A percentile compares a stretch with the other conserved stretches of the same genome.
phyloP scores from a whole-genome alignment of 371 early-diverging fungal genomes.

The Lichtheimia ramosa region DNA sequence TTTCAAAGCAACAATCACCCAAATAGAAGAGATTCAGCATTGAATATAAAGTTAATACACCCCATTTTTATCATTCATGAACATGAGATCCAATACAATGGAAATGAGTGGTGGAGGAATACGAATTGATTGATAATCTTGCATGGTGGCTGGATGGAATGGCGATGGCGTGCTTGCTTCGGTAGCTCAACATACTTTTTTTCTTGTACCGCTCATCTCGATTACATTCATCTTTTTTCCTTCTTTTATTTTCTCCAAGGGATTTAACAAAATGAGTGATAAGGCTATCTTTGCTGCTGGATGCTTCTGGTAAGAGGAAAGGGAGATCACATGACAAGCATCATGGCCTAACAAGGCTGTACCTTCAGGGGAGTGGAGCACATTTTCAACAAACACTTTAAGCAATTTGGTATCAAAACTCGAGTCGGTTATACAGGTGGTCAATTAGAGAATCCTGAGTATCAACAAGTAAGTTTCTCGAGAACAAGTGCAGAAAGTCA shows the following conservation, averaged over 20 bases:
- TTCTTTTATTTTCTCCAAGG: neutral
- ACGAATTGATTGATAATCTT: too few species aligned
- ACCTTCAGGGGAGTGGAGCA: slow-evolving; percentile 84
- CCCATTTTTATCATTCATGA: too few species aligned
- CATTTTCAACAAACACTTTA: slow-evolving; percentile 62
- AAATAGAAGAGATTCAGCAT: slow-evolving; percentile 9
- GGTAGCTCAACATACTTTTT: too few species aligned
- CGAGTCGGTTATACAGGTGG: slow-evolving; percentile 90
- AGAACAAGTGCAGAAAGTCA: neutral
- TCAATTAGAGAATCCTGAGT: slow-evolving; percentile 48
- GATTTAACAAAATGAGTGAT: slow-evolving; percentile 10
- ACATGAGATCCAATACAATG: too few species aligned
- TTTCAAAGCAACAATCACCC: slow-evolving; percentile 41
- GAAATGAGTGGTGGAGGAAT: too few species aligned
- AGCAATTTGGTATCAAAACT: slow-evolving; percentile 56
- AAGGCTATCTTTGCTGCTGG: slow-evolving; percentile 21
- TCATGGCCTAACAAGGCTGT: neutral
- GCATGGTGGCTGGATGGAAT: too few species aligned
- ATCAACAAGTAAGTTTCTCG: slow-evolving; percentile 60
- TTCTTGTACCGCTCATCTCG: too few species aligned
- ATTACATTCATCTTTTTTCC: neutral
- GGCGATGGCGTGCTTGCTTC: too few species aligned
- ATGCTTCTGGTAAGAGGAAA: slow-evolving; percentile 29
- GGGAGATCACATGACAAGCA: neutral
- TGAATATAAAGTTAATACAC: neutral